Conservation (phyloP, 2,329 filamentous ascomycete genomes). For the Diplodia seriata region DNA sequence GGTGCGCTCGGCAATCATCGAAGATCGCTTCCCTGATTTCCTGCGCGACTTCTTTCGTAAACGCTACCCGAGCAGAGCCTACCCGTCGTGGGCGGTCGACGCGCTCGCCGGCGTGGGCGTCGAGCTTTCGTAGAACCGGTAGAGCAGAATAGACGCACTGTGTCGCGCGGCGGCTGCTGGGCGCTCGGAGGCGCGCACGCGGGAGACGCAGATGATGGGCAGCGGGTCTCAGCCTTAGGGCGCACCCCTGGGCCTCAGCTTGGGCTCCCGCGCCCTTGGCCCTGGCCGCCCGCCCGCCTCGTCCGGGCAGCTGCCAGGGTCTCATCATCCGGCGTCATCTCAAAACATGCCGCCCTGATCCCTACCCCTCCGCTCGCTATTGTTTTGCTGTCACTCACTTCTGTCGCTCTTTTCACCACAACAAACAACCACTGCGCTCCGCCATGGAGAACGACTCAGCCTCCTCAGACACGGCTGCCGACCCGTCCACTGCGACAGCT, state of each 20-base stretch:
- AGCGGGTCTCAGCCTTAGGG: constrained; percentile 24
- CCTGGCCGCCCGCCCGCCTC: not conserved
- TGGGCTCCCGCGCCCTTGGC: no score
- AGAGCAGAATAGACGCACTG: constrained; percentile 1
- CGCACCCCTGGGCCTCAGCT: constrained; percentile 17
- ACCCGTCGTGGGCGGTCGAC: constrained; percentile 83
- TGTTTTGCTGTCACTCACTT: constrained; percentile 14
- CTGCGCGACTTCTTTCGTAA: constrained; percentile 78
- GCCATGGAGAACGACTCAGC: constrained; percentile 28
- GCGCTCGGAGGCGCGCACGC: not conserved
- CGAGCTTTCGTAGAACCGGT: constrained; percentile 56
- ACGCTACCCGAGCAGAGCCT: constrained; percentile 72
- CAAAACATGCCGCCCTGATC: constrained; percentile 25
- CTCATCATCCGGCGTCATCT: constrained; percentile 24
- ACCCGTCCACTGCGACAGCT: constrained; percentile 18
- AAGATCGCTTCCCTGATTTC: constrained; percentile 80
- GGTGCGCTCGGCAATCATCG: constrained; percentile 77
- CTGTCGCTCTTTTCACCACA: constrained; percentile 27
- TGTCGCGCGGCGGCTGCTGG: not conserved
- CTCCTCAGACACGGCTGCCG: constrained; percentile 8
- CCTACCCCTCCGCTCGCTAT: constrained; percentile 22
- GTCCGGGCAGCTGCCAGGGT: constrained; percentile 23
- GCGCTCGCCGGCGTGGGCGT: constrained; percentile 82
- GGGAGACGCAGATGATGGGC: constrained; percentile 23
- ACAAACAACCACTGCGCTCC: constrained; percentile 15